Evolutionary conservation across 257 asterid genomes (phyloP), one percentile per base, ranked within the genome.

Genomic region (Solanum habrochaites): DNA sequence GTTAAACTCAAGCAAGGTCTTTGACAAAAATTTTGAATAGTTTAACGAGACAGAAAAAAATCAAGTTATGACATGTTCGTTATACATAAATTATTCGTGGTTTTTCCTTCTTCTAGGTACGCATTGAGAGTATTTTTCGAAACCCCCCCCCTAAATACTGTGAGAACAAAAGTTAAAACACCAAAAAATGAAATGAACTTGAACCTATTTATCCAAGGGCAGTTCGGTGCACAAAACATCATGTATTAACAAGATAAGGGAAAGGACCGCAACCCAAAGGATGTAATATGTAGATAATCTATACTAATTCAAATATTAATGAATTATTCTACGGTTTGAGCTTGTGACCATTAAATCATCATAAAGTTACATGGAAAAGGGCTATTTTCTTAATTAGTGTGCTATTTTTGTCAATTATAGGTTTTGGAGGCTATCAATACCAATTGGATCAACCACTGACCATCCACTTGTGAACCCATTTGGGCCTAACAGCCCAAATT

Each of bases 391-490:
- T 73, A 73, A 73, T 45, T 2, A 15, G 1, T 4, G 16, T 25
- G 66, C 1, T 45, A 11, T 18, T 32, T 45, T 83, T n/a, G 69
- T 15, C 2, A 40, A 8, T 47, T 52, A 0, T 35, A 93, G 98
- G 89, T 95, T 91, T 83, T 94, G 98, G 97, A 94, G 95, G 90
- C 82, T 95, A 32, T 95, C 96, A 40, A 64, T 93, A 27, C 95
- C 97, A 9, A 40, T 8, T 42, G 96, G 95, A n/a, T 93, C 91
- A 45, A 92, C 91, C 20, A 91, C 93, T 2, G 96, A 95, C 40
- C 93, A 94, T 84, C 95, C 96, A 86, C 58, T 91, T 0, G 94
- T 92, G 87, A 95, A 95, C 82, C 98, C 97, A 77, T 94, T 94
- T 86, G 98, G 97, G 40, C 93, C 97, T 5, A 32, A 11, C 0